Base-by-base conservation (phyloP, 2,329 filamentous ascomycete genomes). In the Aspergillus pseudoterreus region DNA sequence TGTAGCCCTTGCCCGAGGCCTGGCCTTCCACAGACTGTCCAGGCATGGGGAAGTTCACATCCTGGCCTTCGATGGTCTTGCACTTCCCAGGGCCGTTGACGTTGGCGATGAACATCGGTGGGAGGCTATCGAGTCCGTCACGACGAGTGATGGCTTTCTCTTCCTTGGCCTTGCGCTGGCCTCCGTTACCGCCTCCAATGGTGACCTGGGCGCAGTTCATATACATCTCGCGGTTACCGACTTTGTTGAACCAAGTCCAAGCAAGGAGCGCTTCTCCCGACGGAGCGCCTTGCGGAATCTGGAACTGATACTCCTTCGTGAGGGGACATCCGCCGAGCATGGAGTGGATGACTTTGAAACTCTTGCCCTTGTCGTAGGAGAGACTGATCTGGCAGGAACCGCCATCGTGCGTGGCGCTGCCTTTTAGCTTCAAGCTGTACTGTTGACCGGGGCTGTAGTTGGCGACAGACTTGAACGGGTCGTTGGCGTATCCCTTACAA, bases 191-290 rank as follows among this genome's bases (percentile, higher is more conserved):
- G 6, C 36, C 21, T 10, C 66, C 64, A 33, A 91, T 84, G 55
- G 80, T 82, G 60, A 92, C 80, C 47, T 81, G 77, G 6, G 88
- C 88, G 65, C 89, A 94, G 73, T 90, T 90, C 86, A 90, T 90
- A 79, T 94, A 94, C 82, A 88, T 88, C 69, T 92, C 88, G 44
- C 88, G 81, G 72, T 91, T 91, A 22, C 88, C 88, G 38, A 87
- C 71, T 57, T 83, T 75, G 76, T 90, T 90, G 74, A 88, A 86
- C 86, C 86, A 89, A 22, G 83, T 84, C 89, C 89, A 92, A 35
- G 84, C 83, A 46, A 92, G 80, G 42, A 92, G 68, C 51, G 83
- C 86, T 32, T 84, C 63, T 3, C 80, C 70, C 71, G 75, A 54
- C n/a, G 83, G 82, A 1, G 83, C 82, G 57, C 86, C 82, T 2